Percentiles rank a stretch among this genome's conserved stretches.
These are phyloP conservation scores for Xylaria grammica DNA, from an alignment of 495 filamentous ascomycete species.

Conservation along the genomic window DNA sequence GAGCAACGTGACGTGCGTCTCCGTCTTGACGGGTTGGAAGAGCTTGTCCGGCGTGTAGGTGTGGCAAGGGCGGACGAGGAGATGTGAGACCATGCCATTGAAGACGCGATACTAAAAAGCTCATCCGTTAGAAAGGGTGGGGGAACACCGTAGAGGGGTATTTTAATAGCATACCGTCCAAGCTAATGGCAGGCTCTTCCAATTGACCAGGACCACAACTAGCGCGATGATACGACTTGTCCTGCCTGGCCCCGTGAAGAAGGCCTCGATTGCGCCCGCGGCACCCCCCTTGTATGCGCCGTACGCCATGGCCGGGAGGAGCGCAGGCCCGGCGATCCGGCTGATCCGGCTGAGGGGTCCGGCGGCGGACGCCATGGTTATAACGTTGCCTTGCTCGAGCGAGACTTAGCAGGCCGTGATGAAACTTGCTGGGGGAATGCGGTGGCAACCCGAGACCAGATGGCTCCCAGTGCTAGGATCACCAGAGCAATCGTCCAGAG, in stretches of 20 bases:
- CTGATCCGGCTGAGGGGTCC: slow-evolving; percentile 36
- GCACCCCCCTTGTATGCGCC: slow-evolving; percentile 50
- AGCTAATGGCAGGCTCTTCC: slow-evolving; percentile 75
- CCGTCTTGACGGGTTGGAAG: slow-evolving; percentile 69
- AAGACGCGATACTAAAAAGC: slow-evolving; percentile 63
- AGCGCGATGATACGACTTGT: slow-evolving; percentile 55
- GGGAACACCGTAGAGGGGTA: not conserved
- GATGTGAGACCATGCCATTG: slow-evolving; percentile 64
- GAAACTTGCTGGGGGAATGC: not conserved
- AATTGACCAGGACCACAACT: slow-evolving; percentile 61
- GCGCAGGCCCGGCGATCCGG: slow-evolving; percentile 40
- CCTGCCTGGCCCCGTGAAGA: slow-evolving; percentile 56
- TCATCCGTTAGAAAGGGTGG: not conserved
- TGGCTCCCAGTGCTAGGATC: slow-evolving; percentile 37
- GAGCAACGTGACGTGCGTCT: slow-evolving; percentile 61
- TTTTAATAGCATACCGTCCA: slow-evolving; percentile 67
- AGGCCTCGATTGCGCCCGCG: slow-evolving; percentile 38
- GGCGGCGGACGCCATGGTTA: slow-evolving; percentile 51
- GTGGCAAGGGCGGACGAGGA: slow-evolving; percentile 40
- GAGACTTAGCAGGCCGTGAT: not conserved
- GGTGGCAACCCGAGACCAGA: slow-evolving; percentile 29
- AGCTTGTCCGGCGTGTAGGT: slow-evolving; percentile 56
- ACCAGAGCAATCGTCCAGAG: slow-evolving; percentile 49
- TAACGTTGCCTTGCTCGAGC: not conserved
- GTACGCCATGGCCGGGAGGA: slow-evolving; percentile 44